Conservation (phyloP, 169 alveolate genomes). For the Plasmodium knowlesi region DNA sequence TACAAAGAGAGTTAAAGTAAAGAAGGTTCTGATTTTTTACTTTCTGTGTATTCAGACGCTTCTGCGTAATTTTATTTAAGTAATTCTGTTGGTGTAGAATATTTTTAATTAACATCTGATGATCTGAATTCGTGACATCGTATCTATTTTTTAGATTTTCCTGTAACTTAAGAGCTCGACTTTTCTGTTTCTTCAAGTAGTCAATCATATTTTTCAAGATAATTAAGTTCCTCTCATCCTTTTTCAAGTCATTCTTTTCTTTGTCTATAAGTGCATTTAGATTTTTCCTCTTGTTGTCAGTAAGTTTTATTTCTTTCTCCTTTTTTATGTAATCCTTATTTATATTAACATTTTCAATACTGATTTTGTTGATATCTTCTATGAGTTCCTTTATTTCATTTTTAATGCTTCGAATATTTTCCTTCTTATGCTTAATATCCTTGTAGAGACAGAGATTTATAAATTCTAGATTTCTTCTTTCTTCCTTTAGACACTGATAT, state of each 20-base stretch:
- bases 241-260: slow-evolving; percentile 56
- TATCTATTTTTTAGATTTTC: slow-evolving; percentile 60
- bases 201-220: slow-evolving; percentile 59
- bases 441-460: slow-evolving; percentile 54
- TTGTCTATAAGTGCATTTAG: slow-evolving; percentile 19
- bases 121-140: slow-evolving; percentile 54
- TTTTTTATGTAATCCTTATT: slow-evolving; percentile 39
- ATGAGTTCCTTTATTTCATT: slow-evolving; percentile 66
- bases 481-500: slow-evolving; percentile 66
- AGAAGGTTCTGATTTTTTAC: slow-evolving; percentile 42
- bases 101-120: slow-evolving; percentile 49
- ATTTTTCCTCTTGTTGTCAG: slow-evolving; percentile 34
- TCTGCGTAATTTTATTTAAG: slow-evolving; percentile 32
- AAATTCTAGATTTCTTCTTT: slow-evolving; percentile 66
- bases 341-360: slow-evolving; percentile 38
- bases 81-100: slow-evolving; percentile 63
- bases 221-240: slow-evolving; percentile 62
- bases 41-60: slow-evolving; percentile 48
- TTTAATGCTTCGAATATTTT: slow-evolving; percentile 32
- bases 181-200: slow-evolving; percentile 57
- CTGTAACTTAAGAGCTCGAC: slow-evolving; percentile 40
- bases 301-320: slow-evolving; percentile 35
- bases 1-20: slow-evolving; percentile 18
- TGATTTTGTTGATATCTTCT: slow-evolving; percentile 54
- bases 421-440: slow-evolving; percentile 69